These are phyloP conservation scores for Oryza nivara DNA, from an alignment of 176 grass and related monocot species.

Conservation along the genomic window DNA sequence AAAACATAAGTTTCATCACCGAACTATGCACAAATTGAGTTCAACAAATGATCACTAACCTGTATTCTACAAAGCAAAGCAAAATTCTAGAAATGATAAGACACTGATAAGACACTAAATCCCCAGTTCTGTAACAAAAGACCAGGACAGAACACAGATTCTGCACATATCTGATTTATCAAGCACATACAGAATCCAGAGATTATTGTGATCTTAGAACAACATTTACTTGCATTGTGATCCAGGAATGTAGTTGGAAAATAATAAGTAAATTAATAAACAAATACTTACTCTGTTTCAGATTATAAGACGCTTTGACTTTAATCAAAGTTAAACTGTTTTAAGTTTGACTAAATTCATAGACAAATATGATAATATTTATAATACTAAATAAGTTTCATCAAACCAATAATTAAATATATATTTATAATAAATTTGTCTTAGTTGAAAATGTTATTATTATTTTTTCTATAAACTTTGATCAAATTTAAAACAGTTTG, in stretches of 20 bases:
- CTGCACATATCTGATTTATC: neutral
- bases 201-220: neutral
- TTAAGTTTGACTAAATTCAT: no score
- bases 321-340: no score
- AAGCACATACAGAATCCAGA: neutral
- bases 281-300: no score
- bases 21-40: neutral
- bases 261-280: neutral
- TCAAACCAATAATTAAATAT: no score
- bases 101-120: neutral
- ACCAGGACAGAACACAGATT: neutral
- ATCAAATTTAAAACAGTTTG: no score
- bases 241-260: neutral
- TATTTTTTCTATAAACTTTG: no score
- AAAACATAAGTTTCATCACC: neutral
- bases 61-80: neutral
- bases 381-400: no score
- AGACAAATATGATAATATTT: no score
- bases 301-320: no score
- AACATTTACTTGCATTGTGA: neutral
- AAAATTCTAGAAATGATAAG: neutral
- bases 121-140: neutral
- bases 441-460: no score
- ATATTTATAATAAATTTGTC: no score
- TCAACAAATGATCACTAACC: neutral